Evolutionary conservation across 176 grass and related monocot species (phyloP), one percentile per base, ranked within the genome.

Genomic region (Pontederia paniculata): DNA sequence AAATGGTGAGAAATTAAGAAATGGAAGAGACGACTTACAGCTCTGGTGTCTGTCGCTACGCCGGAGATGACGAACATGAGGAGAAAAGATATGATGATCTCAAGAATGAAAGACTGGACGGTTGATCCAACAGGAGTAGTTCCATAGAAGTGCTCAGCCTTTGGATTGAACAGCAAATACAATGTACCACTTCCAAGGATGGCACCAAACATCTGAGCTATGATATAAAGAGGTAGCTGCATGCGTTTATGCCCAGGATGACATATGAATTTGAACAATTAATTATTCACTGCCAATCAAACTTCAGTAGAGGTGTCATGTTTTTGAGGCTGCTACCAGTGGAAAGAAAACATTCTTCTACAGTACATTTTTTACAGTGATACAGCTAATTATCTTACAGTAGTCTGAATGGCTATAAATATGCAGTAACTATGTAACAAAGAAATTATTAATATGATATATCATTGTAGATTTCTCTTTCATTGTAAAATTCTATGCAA

Each of bases 61-160:
- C 31, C 67, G 25, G 80, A 62, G 54, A 88, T 77, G 65, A 88
- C 80, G 60, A 88, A 50, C 80, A 88, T 88, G 41, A 88, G 59
- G 1, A 77, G 57, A 43, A 77, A 74, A 42, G 85, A 88, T 22
- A 57, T 77, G 42, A 80, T 48, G 42, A 88, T 23, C 76, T 88
- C 85, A 0, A 83, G 42, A 10, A 83, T 44, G 42, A 88, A 80
- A 0, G 85, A 77, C 3, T 83, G 76, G 31, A 74, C 20, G 0
- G 62, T 54, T 13, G 50, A 49, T 50, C 42, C 14, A 66, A 57
- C 45, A 0, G 76, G 80, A 0, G 17, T 70, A 0, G 73, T 88
- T 16, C 80, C 79, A 48, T 80, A 88, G 65, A 77, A 88, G 50
- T 77, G 47, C 13, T 80, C 85, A 17, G 67, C 17, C 9, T 14